Conservation (phyloP, 2,329 filamentous ascomycete genomes). For the Lasiodiplodia citricola region DNA sequence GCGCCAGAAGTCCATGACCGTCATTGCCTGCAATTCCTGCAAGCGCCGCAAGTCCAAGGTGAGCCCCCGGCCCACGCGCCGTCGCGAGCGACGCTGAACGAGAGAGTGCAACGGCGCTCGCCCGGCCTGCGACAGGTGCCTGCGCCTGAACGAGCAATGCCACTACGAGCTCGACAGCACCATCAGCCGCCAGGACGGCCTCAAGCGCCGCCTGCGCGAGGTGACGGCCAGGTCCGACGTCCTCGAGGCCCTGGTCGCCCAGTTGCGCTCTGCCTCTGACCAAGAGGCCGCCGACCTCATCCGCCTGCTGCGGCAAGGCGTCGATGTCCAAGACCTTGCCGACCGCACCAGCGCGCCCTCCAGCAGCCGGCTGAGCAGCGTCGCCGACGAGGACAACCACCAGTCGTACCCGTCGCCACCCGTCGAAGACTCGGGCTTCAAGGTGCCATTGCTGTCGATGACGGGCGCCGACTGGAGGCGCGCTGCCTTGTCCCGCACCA, state of each 20-base stretch:
- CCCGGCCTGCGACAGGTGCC: conserved; percentile 18
- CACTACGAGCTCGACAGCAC: conserved; percentile 23
- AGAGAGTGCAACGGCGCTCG: conserved; percentile 21
- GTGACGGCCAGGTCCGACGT: conserved; percentile 19
- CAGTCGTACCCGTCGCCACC: conserved; percentile 17
- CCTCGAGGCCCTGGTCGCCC: conserved; percentile 21
- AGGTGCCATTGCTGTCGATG: conserved; percentile 2
- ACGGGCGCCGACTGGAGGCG: conserved; percentile 5
- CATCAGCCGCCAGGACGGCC: conserved; percentile 24
- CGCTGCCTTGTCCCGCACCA: background rate
- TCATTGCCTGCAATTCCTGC: conserved; percentile 24
- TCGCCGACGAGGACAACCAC: conserved; percentile 4
- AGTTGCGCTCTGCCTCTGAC: conserved; percentile 15
- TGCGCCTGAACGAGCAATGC: conserved; percentile 22
- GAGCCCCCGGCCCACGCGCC: background rate
- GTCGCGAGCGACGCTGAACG: background rate
- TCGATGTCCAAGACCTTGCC: background rate
- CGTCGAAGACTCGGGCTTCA: conserved; percentile 2
- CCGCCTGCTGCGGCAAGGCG: conserved; percentile 8
- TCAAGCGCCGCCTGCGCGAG: conserved; percentile 22
- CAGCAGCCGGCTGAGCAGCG: conserved; percentile 8
- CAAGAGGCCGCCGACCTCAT: conserved; percentile 15
- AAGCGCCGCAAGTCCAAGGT: conserved; percentile 26
- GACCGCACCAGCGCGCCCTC: conserved; percentile 4
- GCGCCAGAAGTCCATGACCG: conserved; percentile 24